Evolutionary conservation across 2,329 filamentous ascomycete species (phyloP), one percentile per base, ranked within the genome.

Genomic region (Paracorniculantispora psalliotae): DNA sequence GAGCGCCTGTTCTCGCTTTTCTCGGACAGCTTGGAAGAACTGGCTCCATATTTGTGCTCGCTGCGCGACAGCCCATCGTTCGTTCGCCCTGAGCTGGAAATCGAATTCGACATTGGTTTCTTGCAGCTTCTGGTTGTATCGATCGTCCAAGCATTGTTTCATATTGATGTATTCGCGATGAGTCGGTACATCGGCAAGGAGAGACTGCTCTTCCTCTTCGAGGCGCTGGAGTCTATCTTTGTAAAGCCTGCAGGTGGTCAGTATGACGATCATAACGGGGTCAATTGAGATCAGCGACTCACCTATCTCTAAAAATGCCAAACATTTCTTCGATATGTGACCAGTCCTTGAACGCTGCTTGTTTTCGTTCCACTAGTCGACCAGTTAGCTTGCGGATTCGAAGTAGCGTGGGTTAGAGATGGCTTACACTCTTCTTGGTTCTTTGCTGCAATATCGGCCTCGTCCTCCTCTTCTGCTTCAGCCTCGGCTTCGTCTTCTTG

Each of bases 111-210:
- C 86, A 55, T 89, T 82, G 67, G 93, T 90, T 65, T 90, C 83
- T 63, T 86, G 84, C 54, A 96, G 78, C 73, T 91, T 96, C 67
- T 91, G 88, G 61, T 92, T 86, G 63, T 90, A 83, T 68, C 93
- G 86, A 61, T 89, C 87, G 73, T 96, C 86, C 58, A 99, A 83
- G 69, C 89, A 92, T 70, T 91, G 86, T 71, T 96, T 87, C 86
- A 96, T 96, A 44, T 90, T 90, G 37, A 97, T 80, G 65, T 92
- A 93, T 71, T 96, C 93, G 37, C 91, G 90, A 70, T 99, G 94
- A n/a, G 85, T 88, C n/a, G 85, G 85, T 57, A 78, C 79, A 49
- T 81, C 78, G 65, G 82, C 77, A 58, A 78, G 73, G 19, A 88
- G 74, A 71, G 86, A 85, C 33, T 79, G 80, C 67, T 88, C 85